phyloP scores from a whole-genome alignment of 164 flowering plant species.

The Brasenia schreberi region DNA sequence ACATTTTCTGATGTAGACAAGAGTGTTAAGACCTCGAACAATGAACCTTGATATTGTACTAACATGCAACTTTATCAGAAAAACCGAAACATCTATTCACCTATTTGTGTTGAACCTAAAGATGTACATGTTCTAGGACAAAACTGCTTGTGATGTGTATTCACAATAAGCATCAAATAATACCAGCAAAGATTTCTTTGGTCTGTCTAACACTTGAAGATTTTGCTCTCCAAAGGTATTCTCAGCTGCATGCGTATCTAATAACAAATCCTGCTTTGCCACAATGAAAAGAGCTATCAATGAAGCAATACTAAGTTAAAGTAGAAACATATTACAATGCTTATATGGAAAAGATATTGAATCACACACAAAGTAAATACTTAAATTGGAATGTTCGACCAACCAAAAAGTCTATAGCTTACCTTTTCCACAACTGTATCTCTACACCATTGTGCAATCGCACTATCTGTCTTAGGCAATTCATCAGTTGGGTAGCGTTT shows the following conservation, averaged over 20 bases:
- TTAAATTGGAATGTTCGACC: neutral
- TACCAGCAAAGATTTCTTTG: conserved; percentile 59
- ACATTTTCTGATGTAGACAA: too few species aligned
- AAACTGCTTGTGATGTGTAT: neutral
- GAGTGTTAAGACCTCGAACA: too few species aligned
- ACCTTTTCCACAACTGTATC: conserved; percentile 77
- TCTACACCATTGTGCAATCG: conserved; percentile 78
- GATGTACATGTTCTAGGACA: too few species aligned
- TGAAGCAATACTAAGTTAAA: too few species aligned
- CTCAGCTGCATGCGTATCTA: conserved; percentile 46
- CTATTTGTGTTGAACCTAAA: too few species aligned
- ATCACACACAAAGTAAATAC: neutral
- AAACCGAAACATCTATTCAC: too few species aligned
- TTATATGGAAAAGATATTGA: neutral
- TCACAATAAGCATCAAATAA: neutral
- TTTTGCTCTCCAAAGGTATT: conserved; percentile 37
- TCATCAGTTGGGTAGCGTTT: conserved; percentile 59
- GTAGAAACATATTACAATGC: too few species aligned
- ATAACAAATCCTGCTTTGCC: conserved; percentile 44
- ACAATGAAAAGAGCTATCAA: neutral
- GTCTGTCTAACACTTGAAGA: conserved; percentile 35
- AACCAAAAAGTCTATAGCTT: conserved; percentile 5
- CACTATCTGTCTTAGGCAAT: conserved; percentile 62
- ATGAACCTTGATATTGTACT: too few species aligned
- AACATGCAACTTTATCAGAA: too few species aligned